Conservation (phyloP, 345 rosid genomes). For the Linum usitatissimum region DNA sequence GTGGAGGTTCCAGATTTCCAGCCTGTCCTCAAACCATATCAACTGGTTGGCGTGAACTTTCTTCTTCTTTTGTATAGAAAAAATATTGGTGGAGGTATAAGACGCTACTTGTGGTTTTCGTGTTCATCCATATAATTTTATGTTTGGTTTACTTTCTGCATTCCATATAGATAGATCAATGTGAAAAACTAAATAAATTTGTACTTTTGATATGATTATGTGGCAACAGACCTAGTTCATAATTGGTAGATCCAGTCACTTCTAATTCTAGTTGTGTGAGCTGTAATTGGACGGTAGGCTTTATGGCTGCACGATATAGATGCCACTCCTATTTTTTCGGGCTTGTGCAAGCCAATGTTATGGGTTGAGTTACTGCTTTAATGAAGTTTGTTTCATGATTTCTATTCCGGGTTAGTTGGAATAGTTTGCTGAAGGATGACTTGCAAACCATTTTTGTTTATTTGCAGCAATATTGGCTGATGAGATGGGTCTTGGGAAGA, state of each 20-base stretch:
- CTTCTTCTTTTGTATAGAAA: constrained; percentile 79
- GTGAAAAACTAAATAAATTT: too few relatives aligned
- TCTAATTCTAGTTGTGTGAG: too few relatives aligned
- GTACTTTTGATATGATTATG: not conserved
- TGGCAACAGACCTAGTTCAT: not conserved
- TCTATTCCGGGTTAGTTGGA: not conserved
- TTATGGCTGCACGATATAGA: not conserved
- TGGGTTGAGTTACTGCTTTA: not conserved
- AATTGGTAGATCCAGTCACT: not conserved
- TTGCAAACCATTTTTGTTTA: constrained; percentile 12
- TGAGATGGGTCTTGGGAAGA: constrained; percentile 99
- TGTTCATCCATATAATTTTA: not conserved
- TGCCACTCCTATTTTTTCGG: not conserved
- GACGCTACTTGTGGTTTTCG: not conserved
- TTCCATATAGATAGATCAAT: not conserved
- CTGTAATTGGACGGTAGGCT: not conserved
- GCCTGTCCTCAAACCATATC: constrained; percentile 88
- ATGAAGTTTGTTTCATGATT: not conserved
- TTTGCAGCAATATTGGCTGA: constrained; percentile 90
- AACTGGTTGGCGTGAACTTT: constrained; percentile 92
- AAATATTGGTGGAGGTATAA: constrained; percentile 80
- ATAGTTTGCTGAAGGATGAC: not conserved
- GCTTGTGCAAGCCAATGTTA: not conserved
- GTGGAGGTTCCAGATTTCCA: constrained; percentile 61
- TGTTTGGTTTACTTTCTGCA: too few relatives aligned